Base-by-base conservation (phyloP, 805 yeast species). In the Priceomyces carsonii region DNA sequence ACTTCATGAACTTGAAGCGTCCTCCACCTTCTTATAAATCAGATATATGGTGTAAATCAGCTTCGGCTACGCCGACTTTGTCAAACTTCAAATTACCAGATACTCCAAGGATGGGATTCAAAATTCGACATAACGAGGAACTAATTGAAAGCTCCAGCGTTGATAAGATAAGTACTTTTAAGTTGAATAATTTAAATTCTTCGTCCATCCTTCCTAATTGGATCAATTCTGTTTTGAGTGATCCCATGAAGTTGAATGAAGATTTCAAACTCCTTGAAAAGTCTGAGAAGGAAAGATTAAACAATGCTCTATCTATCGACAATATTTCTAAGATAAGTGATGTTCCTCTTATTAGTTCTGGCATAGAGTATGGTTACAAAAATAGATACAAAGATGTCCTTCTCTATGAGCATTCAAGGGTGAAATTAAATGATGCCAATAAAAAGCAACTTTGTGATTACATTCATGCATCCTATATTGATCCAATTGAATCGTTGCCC, bases 311-410 rank as follows among this genome's bases (percentile, higher is more conserved):
- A 15, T 51, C 49, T 5, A 38, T 38, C 21, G 36, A 32, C 10
- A 18, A 25, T 12, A 38, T 32, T n/a, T 19, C 29, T 19, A 19
- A 38, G 9, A 51, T 42, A 7, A 38, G 35, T 12, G 48, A 41
- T 5, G 63, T 55, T 3, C 77, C 79, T 15, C 54, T 67, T 18
- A 73, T 85, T 20, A 76, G 81, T 22, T 77, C 83, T 4, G 96
- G 96, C 5, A 80, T 89, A 26, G 95, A 88, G 57, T 70, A 80
- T 27, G 91, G 95, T 17, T 59, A 73, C 35, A 89, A 89, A 52
- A 88, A 90, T 58, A 64, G 98, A 40, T 90, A 90, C 66, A 84
- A 85, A 50, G 95, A 90, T 56, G 85, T 90, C 27, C 82, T 85
- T 51, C 89, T 95, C 3, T 90, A 77, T 59, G 95, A 86, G 53